Conservation (phyloP, 768 basidiomycete species). For the Xerocomellus intermedius region DNA sequence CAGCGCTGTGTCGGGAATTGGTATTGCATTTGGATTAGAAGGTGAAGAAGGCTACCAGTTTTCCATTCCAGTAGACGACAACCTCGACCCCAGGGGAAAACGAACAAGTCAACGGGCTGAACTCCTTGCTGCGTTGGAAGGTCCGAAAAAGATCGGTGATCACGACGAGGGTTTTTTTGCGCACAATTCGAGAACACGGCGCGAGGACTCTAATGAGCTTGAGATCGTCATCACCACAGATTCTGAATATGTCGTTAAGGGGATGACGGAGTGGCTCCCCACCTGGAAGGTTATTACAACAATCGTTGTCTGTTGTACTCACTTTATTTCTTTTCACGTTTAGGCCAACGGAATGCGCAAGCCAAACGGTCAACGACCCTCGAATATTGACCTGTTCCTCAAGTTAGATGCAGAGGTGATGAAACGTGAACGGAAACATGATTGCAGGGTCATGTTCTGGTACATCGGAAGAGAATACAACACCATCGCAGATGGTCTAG, state of each 20-base stretch:
- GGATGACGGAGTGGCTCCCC: conserved; percentile 35
- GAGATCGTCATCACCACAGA: conserved; percentile 26
- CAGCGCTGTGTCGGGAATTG: conserved; percentile 15
- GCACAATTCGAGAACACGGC: not conserved
- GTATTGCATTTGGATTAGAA: conserved; percentile 1
- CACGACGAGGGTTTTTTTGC: conserved; percentile 14
- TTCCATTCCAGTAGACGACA: conserved; percentile 24
- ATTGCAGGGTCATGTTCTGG: conserved; percentile 24
- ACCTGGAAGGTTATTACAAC: conserved; percentile 27
- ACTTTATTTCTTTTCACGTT: not conserved
- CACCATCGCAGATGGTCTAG: conserved; percentile 23
- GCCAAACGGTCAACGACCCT: not conserved
- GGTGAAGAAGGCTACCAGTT: not conserved
- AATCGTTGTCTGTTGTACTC: not conserved
- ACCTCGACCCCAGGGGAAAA: conserved; percentile 14
- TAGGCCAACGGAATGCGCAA: not conserved
- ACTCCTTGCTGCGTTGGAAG: conserved; percentile 29
- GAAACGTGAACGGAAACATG: not conserved
- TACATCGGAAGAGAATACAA: conserved; percentile 26
- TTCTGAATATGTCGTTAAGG: conserved; percentile 36
- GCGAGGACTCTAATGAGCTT: not conserved
- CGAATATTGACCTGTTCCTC: not conserved
- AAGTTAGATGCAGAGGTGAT: not conserved
- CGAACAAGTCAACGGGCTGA: conserved; percentile 34
- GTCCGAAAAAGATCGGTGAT: conserved; percentile 28